Conservation (phyloP, 2,329 filamentous ascomycete genomes). For the Alternaria brassicae region DNA sequence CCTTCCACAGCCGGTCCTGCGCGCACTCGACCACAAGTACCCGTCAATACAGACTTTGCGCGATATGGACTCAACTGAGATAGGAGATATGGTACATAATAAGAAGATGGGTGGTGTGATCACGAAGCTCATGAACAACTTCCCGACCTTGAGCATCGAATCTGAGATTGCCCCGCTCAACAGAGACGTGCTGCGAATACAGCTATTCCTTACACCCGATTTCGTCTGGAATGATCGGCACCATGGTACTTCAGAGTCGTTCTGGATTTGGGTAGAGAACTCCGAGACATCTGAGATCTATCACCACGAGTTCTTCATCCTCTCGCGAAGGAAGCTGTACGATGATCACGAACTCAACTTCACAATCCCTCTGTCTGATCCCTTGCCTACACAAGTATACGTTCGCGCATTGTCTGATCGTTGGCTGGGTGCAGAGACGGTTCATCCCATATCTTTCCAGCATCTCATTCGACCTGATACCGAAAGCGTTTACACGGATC, state of each 20-base stretch:
- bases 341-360: conserved; percentile 99
- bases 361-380: conserved; percentile 93
- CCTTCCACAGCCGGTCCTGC: conserved; percentile 80
- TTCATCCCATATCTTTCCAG: conserved; percentile 94
- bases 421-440: conserved; percentile 96
- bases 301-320: conserved; percentile 95
- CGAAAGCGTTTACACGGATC: conserved; percentile 94
- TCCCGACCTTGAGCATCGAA: conserved; percentile 89
- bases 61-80: conserved; percentile 92
- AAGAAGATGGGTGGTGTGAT: conserved; percentile 84
- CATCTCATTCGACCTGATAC: conserved; percentile 97
- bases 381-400: conserved; percentile 93
- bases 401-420: conserved; percentile 92
- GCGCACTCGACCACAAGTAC: conserved; percentile 83
- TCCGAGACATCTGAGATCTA: conserved; percentile 98
- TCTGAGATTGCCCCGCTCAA: conserved; percentile 96
- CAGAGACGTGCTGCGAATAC: conserved; percentile 90
- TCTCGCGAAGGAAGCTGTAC: conserved; percentile 86
- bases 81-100: conserved; percentile 91
- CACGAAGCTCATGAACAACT: conserved; percentile 81
- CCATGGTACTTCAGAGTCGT: conserved; percentile 93
- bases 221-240: conserved; percentile 94
- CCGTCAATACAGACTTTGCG: conserved; percentile 81
- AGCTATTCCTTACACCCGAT: conserved; percentile 83
- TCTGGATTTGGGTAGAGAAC: conserved; percentile 99